phyloP scores from a whole-genome alignment of 441 rosid genomes.

The Euphorbia schlechtendalii region DNA sequence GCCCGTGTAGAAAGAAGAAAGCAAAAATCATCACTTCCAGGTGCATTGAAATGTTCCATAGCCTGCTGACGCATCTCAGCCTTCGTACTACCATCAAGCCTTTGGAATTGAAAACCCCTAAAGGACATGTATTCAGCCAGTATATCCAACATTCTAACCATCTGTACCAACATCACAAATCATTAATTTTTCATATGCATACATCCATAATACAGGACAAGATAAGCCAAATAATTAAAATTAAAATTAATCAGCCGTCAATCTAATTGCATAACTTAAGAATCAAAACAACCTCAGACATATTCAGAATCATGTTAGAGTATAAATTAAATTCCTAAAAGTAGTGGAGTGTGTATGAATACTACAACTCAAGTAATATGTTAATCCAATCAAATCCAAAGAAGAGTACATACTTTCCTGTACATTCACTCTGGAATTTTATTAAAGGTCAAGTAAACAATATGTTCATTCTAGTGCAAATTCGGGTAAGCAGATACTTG shows the following conservation, averaged over 20 bases:
- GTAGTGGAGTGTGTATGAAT: neutral
- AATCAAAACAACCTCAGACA: neutral
- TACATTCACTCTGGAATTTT: neutral
- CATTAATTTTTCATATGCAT: neutral
- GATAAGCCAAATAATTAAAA: neutral
- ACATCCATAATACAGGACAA: neutral
- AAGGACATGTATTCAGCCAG: constrained; percentile 81
- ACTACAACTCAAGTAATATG: neutral
- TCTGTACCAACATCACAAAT: constrained; percentile 39
- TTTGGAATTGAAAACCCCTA: constrained; percentile 95
- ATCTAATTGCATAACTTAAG: neutral
- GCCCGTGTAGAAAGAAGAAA: constrained; percentile 99
- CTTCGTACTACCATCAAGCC: constrained; percentile 99
- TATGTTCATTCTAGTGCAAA: neutral
- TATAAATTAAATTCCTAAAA: neutral
- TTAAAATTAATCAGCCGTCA: neutral
- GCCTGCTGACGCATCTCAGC: constrained; percentile 98
- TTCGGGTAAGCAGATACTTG: neutral
- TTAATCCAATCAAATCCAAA: neutral
- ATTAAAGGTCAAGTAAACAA: neutral
- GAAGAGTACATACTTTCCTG: neutral
- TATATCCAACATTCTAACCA: constrained; percentile 99
- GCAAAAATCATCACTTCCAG: constrained; percentile 98
- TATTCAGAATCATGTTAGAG: neutral
- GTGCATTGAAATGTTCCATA: constrained; percentile 99